A percentile compares a stretch with the other conserved stretches of the same genome.
Conservation (phyloP, 208 protist species). For the Trypanosoma scelopori region DNA sequence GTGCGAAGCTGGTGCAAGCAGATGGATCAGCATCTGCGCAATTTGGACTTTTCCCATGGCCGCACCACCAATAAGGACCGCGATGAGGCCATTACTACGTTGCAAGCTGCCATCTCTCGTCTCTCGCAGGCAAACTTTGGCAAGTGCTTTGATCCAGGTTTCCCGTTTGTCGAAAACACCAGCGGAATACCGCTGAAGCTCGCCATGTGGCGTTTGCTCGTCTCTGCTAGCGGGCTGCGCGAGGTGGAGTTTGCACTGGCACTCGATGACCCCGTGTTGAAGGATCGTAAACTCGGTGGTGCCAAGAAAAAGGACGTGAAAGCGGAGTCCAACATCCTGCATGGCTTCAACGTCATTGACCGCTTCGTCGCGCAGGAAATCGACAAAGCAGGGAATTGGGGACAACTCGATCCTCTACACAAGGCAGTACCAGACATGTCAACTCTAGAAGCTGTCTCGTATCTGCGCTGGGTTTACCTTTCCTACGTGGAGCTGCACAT, state of each 20-base stretch:
- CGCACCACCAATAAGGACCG: slow-evolving; percentile 46
- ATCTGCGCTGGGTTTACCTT: slow-evolving; percentile 75
- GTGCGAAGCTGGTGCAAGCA: slow-evolving; percentile 47
- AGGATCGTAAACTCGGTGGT: slow-evolving; percentile 28
- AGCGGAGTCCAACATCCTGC: slow-evolving; percentile 7
- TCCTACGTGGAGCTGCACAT: slow-evolving; percentile 80
- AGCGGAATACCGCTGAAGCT: slow-evolving; percentile 46
- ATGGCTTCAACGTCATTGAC: slow-evolving; percentile 31
- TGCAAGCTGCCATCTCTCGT: slow-evolving; percentile 35
- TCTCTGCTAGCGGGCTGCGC: slow-evolving; percentile 59
- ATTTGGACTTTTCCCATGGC: slow-evolving; percentile 40
- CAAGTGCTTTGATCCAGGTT: slow-evolving; percentile 66
- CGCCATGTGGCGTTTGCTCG: slow-evolving; percentile 75
- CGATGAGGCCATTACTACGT: slow-evolving; percentile 34
- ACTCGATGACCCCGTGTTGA: slow-evolving; percentile 35
- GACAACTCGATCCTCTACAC: slow-evolving; percentile 59
- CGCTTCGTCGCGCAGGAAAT: slow-evolving; percentile 19
- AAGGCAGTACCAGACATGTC: slow-evolving; percentile 47
- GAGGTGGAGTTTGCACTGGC: slow-evolving; percentile 76
- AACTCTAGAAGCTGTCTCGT: slow-evolving; percentile 49
- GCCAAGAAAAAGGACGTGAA: slow-evolving; percentile 31
- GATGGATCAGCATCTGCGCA: slow-evolving; percentile 52
- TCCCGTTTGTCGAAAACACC: slow-evolving; percentile 23
- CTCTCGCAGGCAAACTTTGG: slow-evolving; percentile 41
- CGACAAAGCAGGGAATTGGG: slow-evolving; percentile 33